A percentile compares a stretch with the other conserved stretches of the same genome.
phyloP scores from a whole-genome alignment of 129 eudicot genomes.

The Flaveria linearis region DNA sequence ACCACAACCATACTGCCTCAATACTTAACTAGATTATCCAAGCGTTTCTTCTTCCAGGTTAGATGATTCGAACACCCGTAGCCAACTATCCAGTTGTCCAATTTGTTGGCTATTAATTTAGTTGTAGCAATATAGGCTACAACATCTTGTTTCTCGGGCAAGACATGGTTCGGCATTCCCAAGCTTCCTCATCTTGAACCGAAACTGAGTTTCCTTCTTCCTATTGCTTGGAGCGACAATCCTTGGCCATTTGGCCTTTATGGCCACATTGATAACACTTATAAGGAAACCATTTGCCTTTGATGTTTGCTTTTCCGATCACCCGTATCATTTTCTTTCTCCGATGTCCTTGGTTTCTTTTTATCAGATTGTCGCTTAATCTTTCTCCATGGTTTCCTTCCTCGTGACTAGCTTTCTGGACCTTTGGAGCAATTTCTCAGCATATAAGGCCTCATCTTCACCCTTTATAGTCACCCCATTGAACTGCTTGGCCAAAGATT shows the following conservation, averaged over 20 bases:
- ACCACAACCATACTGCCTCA: no score
- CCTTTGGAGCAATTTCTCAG: neutral
- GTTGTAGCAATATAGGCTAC: neutral
- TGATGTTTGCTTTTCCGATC: neutral
- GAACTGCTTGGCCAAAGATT: no score
- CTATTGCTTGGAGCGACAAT: neutral
- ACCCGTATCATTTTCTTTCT: neutral
- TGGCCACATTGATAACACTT: neutral
- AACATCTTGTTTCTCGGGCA: neutral
- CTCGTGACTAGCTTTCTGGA: neutral
- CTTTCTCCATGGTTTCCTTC: neutral
- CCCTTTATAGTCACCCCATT: no score
- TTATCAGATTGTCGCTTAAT: no score
- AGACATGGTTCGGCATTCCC: neutral
- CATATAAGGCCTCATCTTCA: neutral
- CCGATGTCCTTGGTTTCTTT: neutral
- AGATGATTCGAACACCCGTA: no score
- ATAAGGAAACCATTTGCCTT: neutral
- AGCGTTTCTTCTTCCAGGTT: no score
- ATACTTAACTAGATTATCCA: no score
- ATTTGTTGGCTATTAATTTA: neutral
- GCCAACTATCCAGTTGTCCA: no score
- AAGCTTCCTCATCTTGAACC: neutral
- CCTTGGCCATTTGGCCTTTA: neutral
- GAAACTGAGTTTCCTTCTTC: neutral